These are phyloP conservation scores for Striga asiatica DNA, from an alignment of 257 asterid genomes.

Conservation along the genomic window DNA sequence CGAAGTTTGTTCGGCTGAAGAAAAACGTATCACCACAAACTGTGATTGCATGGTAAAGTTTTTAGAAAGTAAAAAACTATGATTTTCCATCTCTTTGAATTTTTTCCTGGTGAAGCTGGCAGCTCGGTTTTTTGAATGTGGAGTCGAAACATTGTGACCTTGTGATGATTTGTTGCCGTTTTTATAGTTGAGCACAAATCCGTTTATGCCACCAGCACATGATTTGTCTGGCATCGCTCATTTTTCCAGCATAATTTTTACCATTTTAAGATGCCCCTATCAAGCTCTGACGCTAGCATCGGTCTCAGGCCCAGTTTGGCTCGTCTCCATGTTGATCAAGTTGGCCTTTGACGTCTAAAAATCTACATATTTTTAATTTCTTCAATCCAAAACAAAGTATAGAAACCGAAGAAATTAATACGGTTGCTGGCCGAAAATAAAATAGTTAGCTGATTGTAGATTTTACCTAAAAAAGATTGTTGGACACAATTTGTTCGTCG, in stretches of 20 bases:
- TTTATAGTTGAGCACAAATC: constrained; percentile 17
- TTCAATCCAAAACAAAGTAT: constrained; percentile 10
- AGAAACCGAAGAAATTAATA: too few species aligned
- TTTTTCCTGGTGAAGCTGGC: constrained; percentile 33
- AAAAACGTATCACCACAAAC: too few species aligned
- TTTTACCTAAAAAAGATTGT: constrained; percentile 29
- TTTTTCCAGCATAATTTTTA: constrained; percentile 25
- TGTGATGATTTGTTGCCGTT: constrained; percentile 11
- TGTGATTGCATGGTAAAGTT: too few species aligned
- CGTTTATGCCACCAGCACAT: constrained; percentile 20
- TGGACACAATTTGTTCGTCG: constrained; percentile 28
- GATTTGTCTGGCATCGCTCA: constrained; percentile 15
- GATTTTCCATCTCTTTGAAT: too few species aligned
- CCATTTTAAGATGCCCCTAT: constrained; percentile 31
- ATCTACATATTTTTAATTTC: constrained; percentile 39
- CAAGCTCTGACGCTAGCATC: constrained; percentile 23
- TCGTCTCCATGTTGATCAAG: constrained; percentile 13
- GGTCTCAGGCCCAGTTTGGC: constrained; percentile 5
- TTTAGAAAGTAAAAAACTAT: too few species aligned
- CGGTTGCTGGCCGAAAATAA: too few species aligned
- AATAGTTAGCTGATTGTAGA: not conserved
- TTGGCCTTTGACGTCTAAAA: constrained; percentile 21
- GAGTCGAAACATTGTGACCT: not conserved
- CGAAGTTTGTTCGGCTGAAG: too few species aligned
- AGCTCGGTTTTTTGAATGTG: not conserved